Evolutionary conservation across 177 flowering plant genomes (phyloP), one percentile per base, ranked within the genome.

Genomic region (Vitis hybrid): DNA sequence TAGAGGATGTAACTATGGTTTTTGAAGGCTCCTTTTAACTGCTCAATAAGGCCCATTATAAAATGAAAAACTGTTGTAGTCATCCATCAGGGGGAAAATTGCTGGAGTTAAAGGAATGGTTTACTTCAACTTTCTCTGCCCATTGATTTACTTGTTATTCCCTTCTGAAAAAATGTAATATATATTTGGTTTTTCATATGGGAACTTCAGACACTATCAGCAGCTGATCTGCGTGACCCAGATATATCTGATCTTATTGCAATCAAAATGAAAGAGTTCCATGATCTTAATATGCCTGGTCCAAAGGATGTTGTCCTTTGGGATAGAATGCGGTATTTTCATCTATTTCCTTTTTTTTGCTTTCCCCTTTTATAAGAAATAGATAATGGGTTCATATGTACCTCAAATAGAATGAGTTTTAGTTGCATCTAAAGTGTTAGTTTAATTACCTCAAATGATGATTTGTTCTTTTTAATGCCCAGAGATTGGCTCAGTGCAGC

Each of bases 241-340:
- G 93, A 92, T 58, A 82, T 84, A 32, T 91, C 98, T 65, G 76
- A 88, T 63, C 82, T 86, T 30, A 88, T 92, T 78, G 97, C 97
- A n/a, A 71, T 85, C 27, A 94, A 90, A 77, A 62, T 92, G 93
- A 85, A 73, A 77, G 98, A 92, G 76, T 94, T 94, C 73, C 94
- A 94, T 81, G 76, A 69, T 69, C 93, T 94, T 52, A 84, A 89
- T 58, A 84, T 88, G 89, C 89, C 92, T 62, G 92, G 93, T 62
- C 69, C 89, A 46, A 88, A 76, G 82, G 73, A 72, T 56, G 78
- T 74, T 9, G 51, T 63, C 6, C 77, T 94, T 18, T 94, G 97
- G 97, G 74, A 79, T 54, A 83, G 98, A 81, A 24, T 91, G 72
- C 79, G 90, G 98, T 94, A 79, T 53, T 20, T 52, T 70, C 17